Conservation (phyloP, 2,329 filamentous ascomycete species). For the Scorias spongiosa region DNA sequence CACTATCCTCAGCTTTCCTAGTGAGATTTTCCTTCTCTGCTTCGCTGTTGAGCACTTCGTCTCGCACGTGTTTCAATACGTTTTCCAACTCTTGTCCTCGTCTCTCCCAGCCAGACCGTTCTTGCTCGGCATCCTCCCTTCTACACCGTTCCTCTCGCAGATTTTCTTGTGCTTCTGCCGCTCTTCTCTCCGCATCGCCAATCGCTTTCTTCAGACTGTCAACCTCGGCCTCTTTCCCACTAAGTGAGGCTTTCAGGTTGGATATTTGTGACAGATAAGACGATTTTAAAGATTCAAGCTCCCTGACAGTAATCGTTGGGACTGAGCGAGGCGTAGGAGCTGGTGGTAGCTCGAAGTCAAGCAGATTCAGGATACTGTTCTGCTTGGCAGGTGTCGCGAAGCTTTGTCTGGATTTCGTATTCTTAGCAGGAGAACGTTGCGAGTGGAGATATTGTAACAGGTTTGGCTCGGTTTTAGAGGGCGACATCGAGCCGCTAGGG, state of each 20-base stretch:
- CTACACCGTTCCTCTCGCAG: slow-evolving; percentile 60
- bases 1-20: slow-evolving; percentile 59
- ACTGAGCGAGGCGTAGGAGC: slow-evolving; percentile 83
- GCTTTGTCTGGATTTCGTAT: slow-evolving; percentile 14
- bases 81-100: slow-evolving; percentile 74
- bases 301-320: slow-evolving; percentile 77
- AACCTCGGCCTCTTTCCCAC: slow-evolving; percentile 85
- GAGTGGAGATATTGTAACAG: slow-evolving; percentile 27
- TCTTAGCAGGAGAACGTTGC: slow-evolving; percentile 27
- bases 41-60: slow-evolving; percentile 64
- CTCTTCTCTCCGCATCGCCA: slow-evolving; percentile 78
- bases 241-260: slow-evolving; percentile 79
- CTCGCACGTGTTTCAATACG: slow-evolving; percentile 62
- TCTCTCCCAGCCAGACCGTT: slow-evolving; percentile 72
- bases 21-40: slow-evolving; percentile 68
- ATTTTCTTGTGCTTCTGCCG: slow-evolving; percentile 71
- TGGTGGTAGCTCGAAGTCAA: slow-evolving; percentile 89
- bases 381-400: slow-evolving; percentile 28
- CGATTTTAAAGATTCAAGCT: slow-evolving; percentile 85
- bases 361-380: slow-evolving; percentile 48
- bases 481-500: slow-evolving; percentile 31
- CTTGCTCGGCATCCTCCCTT: slow-evolving; percentile 56
- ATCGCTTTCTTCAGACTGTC: slow-evolving; percentile 75
- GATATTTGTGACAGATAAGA: slow-evolving; percentile 84
- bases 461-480: slow-evolving; percentile 37